Percentiles rank a stretch among this genome's conserved stretches.
These are phyloP conservation scores for Clarireedia homoeocarpa DNA, from an alignment of 2,329 filamentous ascomycete genomes.

Conservation along the genomic window DNA sequence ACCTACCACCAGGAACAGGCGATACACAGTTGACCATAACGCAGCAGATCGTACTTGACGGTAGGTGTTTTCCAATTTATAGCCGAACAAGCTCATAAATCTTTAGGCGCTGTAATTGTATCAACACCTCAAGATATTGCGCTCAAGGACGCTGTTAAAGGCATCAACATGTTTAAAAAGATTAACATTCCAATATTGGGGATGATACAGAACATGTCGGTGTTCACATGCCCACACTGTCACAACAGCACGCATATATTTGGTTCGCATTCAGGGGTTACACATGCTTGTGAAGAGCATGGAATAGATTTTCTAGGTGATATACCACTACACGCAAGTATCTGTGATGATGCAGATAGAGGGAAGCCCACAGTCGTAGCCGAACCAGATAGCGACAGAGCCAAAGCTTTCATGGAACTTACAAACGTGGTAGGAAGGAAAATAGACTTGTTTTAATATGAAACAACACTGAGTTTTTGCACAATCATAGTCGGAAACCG, in stretches of 20 bases:
- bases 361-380: constrained; percentile 87
- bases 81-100: not conserved
- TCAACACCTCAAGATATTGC: constrained; percentile 92
- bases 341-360: constrained; percentile 79
- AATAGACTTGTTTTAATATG: constrained; percentile 19
- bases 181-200: constrained; percentile 69
- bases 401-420: constrained; percentile 63
- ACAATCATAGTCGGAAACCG: not conserved
- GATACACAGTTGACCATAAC: constrained; percentile 96
- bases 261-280: constrained; percentile 57
- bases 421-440: constrained; percentile 43
- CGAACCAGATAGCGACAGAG: constrained; percentile 68
- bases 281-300: constrained; percentile 61
- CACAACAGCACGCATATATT: constrained; percentile 69
- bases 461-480: not conserved
- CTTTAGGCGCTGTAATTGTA: constrained; percentile 67
- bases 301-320: constrained; percentile 77
- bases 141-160: constrained; percentile 83
- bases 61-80: constrained; percentile 35
- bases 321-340: constrained; percentile 77
- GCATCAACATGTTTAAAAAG: constrained; percentile 87
- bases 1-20: constrained; percentile 88
- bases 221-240: constrained; percentile 76
- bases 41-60: constrained; percentile 85
- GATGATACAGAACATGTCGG: constrained; percentile 86